phyloP scores from a whole-genome alignment of 2,329 filamentous ascomycete species.

The Didymella arachidicola region DNA sequence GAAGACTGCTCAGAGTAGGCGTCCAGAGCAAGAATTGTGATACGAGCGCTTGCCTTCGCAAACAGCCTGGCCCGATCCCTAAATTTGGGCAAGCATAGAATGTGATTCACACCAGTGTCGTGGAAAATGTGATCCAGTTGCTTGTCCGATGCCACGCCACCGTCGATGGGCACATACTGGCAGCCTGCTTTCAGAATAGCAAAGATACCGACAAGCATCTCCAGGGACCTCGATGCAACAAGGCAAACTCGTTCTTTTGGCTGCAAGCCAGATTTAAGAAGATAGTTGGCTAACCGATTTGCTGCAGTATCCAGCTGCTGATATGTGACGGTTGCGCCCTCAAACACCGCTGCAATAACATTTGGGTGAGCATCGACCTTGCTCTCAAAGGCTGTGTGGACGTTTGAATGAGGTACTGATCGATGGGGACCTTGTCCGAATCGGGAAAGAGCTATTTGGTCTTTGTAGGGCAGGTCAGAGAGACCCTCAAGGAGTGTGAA shows the following conservation, averaged over 20 bases:
- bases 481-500: slow-evolving; percentile 24
- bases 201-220: slow-evolving; percentile 66
- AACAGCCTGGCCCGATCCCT: slow-evolving; percentile 36
- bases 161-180: slow-evolving; percentile 68
- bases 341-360: slow-evolving; percentile 33
- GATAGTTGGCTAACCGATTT: slow-evolving; percentile 26
- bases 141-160: slow-evolving; percentile 51
- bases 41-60: slow-evolving; percentile 19
- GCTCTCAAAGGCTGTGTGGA: slow-evolving; percentile 41
- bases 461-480: slow-evolving; percentile 25
- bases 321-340: slow-evolving; percentile 26
- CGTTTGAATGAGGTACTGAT: slow-evolving; percentile 24
- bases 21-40: slow-evolving; percentile 29
- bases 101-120: slow-evolving; percentile 55
- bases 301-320: slow-evolving; percentile 24
- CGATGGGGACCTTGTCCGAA: slow-evolving; percentile 37
- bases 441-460: slow-evolving; percentile 31
- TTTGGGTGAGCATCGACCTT: slow-evolving; percentile 34
- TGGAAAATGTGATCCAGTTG: slow-evolving; percentile 58
- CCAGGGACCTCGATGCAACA: slow-evolving; percentile 63
- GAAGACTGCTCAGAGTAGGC: slow-evolving; percentile 27
- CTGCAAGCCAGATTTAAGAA: slow-evolving; percentile 36
- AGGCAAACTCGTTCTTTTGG: slow-evolving; percentile 60
- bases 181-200: slow-evolving; percentile 65
- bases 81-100: slow-evolving; percentile 57